A percentile compares a stretch with the other conserved stretches of the same genome.
phyloP scores from a whole-genome alignment of 257 asterid species.

The Leonotis leonurus region DNA sequence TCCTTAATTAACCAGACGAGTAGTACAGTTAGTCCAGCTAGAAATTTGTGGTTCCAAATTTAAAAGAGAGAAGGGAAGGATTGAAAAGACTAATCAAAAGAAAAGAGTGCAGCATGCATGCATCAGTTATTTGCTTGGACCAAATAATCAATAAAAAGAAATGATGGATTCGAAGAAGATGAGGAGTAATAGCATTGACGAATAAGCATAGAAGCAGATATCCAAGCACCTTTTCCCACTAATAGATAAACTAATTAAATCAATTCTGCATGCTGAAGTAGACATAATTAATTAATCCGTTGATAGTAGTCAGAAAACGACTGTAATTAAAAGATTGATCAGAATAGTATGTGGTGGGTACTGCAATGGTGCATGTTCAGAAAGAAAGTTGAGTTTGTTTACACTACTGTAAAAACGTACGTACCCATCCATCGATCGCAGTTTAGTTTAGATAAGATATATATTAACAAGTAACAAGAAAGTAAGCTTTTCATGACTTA shows the following conservation, averaged over 20 bases:
- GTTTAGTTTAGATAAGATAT: no score
- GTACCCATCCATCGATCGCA: no score
- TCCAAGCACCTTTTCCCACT: not conserved
- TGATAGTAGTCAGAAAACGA: conserved; percentile 12
- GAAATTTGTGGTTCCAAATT: not conserved
- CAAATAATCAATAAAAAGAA: not conserved
- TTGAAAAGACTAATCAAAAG: conserved; percentile 17
- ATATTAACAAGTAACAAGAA: no score
- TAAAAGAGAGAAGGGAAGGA: not conserved
- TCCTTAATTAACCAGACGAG: no score
- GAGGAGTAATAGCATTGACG: not conserved
- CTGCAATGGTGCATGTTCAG: no score
- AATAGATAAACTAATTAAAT: not conserved
- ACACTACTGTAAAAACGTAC: no score
- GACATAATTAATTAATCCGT: not conserved
- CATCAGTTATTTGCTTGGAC: not conserved
- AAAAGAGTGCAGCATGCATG: conserved; percentile 7
- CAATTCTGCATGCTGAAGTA: not conserved
- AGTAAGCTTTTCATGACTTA: no score
- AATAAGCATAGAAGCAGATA: not conserved
- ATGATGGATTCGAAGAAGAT: not conserved
- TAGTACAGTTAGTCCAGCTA: no score
- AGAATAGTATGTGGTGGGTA: not conserved
- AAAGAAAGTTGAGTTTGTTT: not conserved
- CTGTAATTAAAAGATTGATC: conserved; percentile 4